Percentiles rank a stretch among this genome's conserved stretches.
phyloP scores from a whole-genome alignment of 2,329 filamentous ascomycete species.

The Decorospora gaudefroyi region DNA sequence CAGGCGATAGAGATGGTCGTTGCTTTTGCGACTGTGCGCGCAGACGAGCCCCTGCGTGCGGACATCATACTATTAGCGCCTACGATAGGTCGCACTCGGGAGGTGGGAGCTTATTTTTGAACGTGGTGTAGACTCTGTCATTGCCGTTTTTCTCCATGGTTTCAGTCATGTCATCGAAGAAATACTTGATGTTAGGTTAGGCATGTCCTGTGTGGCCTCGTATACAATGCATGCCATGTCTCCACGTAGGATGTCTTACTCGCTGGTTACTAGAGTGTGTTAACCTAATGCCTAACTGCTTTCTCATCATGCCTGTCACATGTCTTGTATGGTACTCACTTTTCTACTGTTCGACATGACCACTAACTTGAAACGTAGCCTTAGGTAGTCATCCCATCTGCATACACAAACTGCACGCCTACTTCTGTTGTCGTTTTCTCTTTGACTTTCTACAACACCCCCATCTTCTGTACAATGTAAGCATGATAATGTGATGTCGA shows the following conservation, averaged over 20 bases:
- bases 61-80: constrained; percentile 42
- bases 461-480: constrained; percentile 59
- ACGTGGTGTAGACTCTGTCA: constrained; percentile 47
- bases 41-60: constrained; percentile 35
- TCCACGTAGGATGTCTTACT: constrained; percentile 65
- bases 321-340: constrained; percentile 2
- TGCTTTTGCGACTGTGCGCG: constrained; percentile 25
- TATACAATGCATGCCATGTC: constrained; percentile 59
- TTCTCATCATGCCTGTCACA: too few relatives aligned
- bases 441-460: constrained; percentile 52
- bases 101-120: constrained; percentile 37
- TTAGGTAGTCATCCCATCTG: constrained; percentile 26
- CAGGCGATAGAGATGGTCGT: constrained; percentile 27
- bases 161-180: constrained; percentile 41
- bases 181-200: constrained; percentile 37
- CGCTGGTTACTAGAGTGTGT: constrained; percentile 52
- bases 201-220: constrained; percentile 43
- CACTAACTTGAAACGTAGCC: constrained; percentile 42
- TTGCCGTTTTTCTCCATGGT: constrained; percentile 34
- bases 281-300: neutral
- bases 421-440: constrained; percentile 52
- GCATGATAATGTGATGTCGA: constrained; percentile 60
- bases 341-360: constrained; percentile 48
- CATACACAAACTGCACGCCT: constrained; percentile 52
- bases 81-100: constrained; percentile 35